phyloP scores from a whole-genome alignment of 1,284 basidiomycete genomes.

The Tilletia setariae region DNA sequence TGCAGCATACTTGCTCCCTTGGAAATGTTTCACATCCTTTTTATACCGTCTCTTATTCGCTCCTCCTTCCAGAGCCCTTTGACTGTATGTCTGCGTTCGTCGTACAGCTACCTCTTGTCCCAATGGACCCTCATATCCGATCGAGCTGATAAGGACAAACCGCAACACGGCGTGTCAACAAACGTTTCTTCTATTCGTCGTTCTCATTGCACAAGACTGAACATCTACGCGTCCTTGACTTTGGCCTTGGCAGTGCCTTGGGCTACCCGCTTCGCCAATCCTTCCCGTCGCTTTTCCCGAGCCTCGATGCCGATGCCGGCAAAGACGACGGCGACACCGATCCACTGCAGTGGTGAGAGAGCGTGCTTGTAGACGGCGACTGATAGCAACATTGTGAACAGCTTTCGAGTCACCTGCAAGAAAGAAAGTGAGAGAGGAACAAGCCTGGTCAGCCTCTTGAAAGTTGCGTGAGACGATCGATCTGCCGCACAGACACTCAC shows the following conservation, averaged over 20 bases:
- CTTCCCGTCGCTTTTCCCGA: constrained; percentile 56
- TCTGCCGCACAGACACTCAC: constrained; percentile 23
- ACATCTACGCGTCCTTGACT: constrained; percentile 67
- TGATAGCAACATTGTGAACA: constrained; percentile 96
- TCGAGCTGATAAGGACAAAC: no score
- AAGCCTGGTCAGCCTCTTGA: constrained; percentile 76
- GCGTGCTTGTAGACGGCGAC: constrained; percentile 88
- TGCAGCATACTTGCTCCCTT: not conserved
- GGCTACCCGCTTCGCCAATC: constrained; percentile 72
- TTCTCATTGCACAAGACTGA: not conserved
- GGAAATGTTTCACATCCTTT: no score
- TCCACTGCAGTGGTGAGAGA: constrained; percentile 81
- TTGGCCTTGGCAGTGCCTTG: constrained; percentile 76
- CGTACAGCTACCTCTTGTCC: not conserved
- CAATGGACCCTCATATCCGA: not conserved
- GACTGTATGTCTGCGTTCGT: no score
- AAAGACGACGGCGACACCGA: constrained; percentile 84
- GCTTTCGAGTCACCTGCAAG: constrained; percentile 75
- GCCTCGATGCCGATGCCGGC: constrained; percentile 90
- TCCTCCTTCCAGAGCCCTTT: no score
- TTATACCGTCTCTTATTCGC: no score
- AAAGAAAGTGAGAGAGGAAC: not conserved
- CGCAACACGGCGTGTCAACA: not conserved
- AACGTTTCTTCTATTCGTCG: not conserved
- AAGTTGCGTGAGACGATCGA: constrained; percentile 53